Evolutionary conservation across 1,139 yeast species (phyloP), one percentile per base, ranked within the genome.

Genomic region (Yamadazyma conglobata): DNA sequence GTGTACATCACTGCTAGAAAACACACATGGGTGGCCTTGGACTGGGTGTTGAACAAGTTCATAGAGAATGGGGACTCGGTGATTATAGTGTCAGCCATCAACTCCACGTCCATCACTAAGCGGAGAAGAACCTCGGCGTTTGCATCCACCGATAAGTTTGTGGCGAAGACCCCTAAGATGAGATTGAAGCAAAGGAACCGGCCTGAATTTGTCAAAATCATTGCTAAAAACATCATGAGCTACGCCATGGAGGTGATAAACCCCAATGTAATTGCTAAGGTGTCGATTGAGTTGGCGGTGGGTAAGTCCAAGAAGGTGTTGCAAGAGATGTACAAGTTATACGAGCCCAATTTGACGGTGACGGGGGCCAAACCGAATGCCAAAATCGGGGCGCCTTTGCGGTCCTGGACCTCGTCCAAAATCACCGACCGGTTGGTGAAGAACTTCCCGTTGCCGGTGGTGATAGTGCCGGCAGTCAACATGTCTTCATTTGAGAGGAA

Each of bases 11-110:
- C 79, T 39, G 94, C 87, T 1, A 61, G 89, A 38, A 69, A 63
- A 27, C 89, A 82, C 54, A 80, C 91, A 0, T 83, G 93, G 91
- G 86, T 80, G 3, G 79, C 87, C 0, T 56, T 83, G 28, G 94
- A 83, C 50, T 83, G 84, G 82, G 58, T 73, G 3, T 54, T 82
- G 35, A 61, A 60, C 25, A 58, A 61, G 25, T 58, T 78, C 11
- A 51, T 78, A 9, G 76, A 72, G 41, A 60, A 77, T 44, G 84
- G 86, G 6, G 93, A 83, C 49, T 69, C 77, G 6, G 56, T 83
- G 3, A 72, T 83, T 5, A 69, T 83, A 7, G 85, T 44, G 51
- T 74, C 58, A 2, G 61, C 73, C 6, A 50, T 66, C 10, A 46
- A 54, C 29, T 39, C 24, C 26, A 27, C 25, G 3, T 25, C 28